phyloP scores from a whole-genome alignment of 2,329 filamentous ascomycete species.

The Pyrenophora seminiperda region DNA sequence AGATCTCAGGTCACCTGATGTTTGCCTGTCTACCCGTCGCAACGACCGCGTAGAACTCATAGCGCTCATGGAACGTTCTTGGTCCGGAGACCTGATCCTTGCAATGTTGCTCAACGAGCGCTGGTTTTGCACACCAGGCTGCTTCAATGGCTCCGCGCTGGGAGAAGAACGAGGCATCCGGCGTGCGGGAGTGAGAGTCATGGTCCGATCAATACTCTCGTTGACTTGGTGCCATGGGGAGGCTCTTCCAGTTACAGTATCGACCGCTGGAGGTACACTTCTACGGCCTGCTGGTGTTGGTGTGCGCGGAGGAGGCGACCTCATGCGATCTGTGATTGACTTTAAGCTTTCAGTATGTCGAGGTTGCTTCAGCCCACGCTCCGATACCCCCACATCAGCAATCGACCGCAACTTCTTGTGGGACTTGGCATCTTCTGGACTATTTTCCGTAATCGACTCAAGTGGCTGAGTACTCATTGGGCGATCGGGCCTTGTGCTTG shows the following conservation, averaged over 20 bases:
- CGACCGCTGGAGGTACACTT: slow-evolving; percentile 34
- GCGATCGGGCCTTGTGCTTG: slow-evolving; percentile 31
- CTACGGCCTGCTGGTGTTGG: slow-evolving; percentile 37
- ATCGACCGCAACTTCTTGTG: slow-evolving; percentile 52
- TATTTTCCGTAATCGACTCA: slow-evolving; percentile 59
- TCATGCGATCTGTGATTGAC: slow-evolving; percentile 45
- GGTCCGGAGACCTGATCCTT: slow-evolving; percentile 50
- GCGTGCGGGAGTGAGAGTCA: slow-evolving; percentile 44
- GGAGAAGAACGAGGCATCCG: slow-evolving; percentile 46
- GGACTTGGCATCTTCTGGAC: slow-evolving; percentile 49
- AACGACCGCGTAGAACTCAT: slow-evolving; percentile 70
- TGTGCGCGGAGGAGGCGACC: slow-evolving; percentile 38
- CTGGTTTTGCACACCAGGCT: slow-evolving; percentile 52
- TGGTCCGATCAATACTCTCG: slow-evolving; percentile 51
- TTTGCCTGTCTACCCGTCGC: slow-evolving; percentile 67
- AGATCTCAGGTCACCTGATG: slow-evolving; percentile 78
- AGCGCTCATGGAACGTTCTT: slow-evolving; percentile 66
- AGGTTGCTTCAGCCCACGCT: slow-evolving; percentile 50
- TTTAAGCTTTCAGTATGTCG: slow-evolving; percentile 38
- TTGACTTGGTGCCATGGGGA: slow-evolving; percentile 53
- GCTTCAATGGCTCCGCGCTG: slow-evolving; percentile 42
- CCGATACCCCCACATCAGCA: slow-evolving; percentile 51
- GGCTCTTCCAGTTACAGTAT: slow-evolving; percentile 25
- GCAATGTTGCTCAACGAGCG: slow-evolving; percentile 50
- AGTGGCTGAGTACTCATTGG: slow-evolving; percentile 48